These are phyloP conservation scores for Phoenix dactylifera DNA, from an alignment of 176 grass and related monocot genomes.

Conservation along the genomic window DNA sequence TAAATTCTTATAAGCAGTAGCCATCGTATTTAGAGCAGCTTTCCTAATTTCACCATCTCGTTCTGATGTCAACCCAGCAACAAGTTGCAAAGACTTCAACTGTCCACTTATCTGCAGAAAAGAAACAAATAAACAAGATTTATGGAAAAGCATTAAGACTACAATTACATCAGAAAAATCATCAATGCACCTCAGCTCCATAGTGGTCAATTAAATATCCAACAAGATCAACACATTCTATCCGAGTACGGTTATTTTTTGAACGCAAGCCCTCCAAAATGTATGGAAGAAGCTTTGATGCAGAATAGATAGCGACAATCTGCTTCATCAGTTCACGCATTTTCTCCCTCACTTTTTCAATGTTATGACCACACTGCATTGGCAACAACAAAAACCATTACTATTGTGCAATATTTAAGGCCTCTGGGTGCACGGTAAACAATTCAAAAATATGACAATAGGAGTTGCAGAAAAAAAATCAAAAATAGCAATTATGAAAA, in stretches of 20 bases:
- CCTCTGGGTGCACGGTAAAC: no score
- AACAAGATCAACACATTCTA: slow-evolving; percentile 94
- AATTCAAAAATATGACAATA: no score
- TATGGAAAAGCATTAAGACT: neutral
- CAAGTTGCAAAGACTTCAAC: slow-evolving; percentile 89
- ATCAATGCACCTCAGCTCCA: slow-evolving; percentile 52
- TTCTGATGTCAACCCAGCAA: slow-evolving; percentile 80
- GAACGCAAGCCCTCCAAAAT: slow-evolving; percentile 88
- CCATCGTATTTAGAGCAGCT: slow-evolving; percentile 93
- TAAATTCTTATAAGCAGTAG: slow-evolving; percentile 91
- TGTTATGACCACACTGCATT: slow-evolving; percentile 95
- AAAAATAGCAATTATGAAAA: no score
- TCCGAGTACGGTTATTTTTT: slow-evolving; percentile 93
- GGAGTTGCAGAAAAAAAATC: no score
- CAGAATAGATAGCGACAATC: slow-evolving; percentile 74
- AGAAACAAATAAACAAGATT: neutral
- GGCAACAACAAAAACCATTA: no score
- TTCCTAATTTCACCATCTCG: slow-evolving; percentile 96
- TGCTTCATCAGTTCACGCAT: slow-evolving; percentile 96
- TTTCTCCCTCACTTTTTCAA: slow-evolving; percentile 91
- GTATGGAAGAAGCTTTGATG: slow-evolving; percentile 81
- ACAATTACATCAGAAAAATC: neutral
- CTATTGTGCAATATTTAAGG: no score
- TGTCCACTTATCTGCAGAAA: slow-evolving; percentile 80
- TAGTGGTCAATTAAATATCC: slow-evolving; percentile 87